Evolutionary conservation across 176 grass and related monocot genomes (phyloP), one percentile per base, ranked within the genome.

Genomic region (Hordeum marinum): DNA sequence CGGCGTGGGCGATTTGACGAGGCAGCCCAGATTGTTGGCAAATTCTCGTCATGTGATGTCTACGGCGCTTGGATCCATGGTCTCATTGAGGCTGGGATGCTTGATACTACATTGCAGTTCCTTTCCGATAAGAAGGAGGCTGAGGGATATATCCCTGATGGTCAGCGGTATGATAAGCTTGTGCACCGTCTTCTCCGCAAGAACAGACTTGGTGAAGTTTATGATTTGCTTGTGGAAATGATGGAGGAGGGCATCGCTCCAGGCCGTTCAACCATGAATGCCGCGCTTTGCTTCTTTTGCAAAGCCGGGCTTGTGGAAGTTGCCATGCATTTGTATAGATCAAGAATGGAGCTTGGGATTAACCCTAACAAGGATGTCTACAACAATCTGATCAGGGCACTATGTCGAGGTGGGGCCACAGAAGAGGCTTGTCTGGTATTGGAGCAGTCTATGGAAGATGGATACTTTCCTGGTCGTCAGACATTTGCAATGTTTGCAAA

Each of bases 231-330:
- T 64, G 92, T 95, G 25, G 91, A 95, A 90, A 94, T 98, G 93
- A 95, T 98, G 83, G 93, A 98, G 81, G 91, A 95, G 83, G 96
- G 93, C 40, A 94, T 98, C 63, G 80, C 91, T 37, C 93, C 93
- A 27, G 89, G 86, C 64, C 83, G 48, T 25, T 35, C 74, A 25
- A 93, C 93, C 13, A 98, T 98, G 96, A 94, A 91, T 81, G 85
- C 93, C 21, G 58, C 82, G 2, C 93, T 98, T 77, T 88, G 96
- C 75, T 98, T 98, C 88, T 95, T 98, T 86, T 98, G 96, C 86
- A 98, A 98, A 63, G 93, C 96, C 17, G 96, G 96, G 26, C 85
- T 98, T 72, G 96, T 96, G 25, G 96, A 98, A 83, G 91, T 95
- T 13, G 93, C 96, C 6, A 64, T 87, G 37, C 72, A 94, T 69